A percentile compares a stretch with the other conserved stretches of the same genome.
phyloP scores from a whole-genome alignment of 73 alveolate genomes.

The Paramecium caudatum region DNA sequence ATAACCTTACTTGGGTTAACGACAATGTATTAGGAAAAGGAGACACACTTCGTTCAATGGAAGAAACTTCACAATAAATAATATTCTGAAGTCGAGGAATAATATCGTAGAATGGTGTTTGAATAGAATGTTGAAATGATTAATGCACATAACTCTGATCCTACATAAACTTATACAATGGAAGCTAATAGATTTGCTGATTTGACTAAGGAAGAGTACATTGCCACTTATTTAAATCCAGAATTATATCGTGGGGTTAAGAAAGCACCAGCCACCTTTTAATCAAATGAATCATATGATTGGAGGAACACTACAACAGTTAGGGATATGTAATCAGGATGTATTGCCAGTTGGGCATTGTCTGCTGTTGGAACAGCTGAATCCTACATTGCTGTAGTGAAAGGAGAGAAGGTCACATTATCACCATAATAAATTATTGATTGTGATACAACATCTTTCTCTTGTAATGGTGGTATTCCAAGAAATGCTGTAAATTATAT shows the following conservation, averaged over 20 bases:
- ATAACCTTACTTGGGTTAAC: no score
- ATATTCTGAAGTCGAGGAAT: slow-evolving; percentile 12
- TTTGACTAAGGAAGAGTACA: slow-evolving; percentile 49
- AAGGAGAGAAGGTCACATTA: slow-evolving; percentile 54
- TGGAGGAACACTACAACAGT: slow-evolving; percentile 84
- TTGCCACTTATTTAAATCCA: slow-evolving; percentile 8
- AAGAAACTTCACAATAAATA: not conserved
- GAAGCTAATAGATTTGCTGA: slow-evolving; percentile 36
- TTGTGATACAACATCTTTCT: slow-evolving; percentile 82
- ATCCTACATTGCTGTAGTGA: slow-evolving; percentile 71
- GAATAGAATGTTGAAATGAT: not conserved
- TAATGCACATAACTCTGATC: slow-evolving; percentile 9
- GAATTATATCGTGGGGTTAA: not conserved
- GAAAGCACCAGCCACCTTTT: not conserved
- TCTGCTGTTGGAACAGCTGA: slow-evolving; percentile 83
- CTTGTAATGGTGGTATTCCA: slow-evolving; percentile 85
- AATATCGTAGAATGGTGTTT: slow-evolving; percentile 52
- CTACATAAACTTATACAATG: slow-evolving; percentile 12
- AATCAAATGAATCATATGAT: slow-evolving; percentile 61
- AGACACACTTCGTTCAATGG: slow-evolving; percentile 7
- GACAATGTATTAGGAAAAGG: not conserved
- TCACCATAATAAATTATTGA: slow-evolving; percentile 87
- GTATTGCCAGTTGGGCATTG: slow-evolving; percentile 92
- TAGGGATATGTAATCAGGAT: slow-evolving; percentile 78
- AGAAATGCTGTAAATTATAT: slow-evolving; percentile 80